A percentile compares a stretch with the other conserved stretches of the same genome.
Evolutionary conservation across 257 asterid species (phyloP).

Genomic region (Nicotiana obtusifolia): DNA sequence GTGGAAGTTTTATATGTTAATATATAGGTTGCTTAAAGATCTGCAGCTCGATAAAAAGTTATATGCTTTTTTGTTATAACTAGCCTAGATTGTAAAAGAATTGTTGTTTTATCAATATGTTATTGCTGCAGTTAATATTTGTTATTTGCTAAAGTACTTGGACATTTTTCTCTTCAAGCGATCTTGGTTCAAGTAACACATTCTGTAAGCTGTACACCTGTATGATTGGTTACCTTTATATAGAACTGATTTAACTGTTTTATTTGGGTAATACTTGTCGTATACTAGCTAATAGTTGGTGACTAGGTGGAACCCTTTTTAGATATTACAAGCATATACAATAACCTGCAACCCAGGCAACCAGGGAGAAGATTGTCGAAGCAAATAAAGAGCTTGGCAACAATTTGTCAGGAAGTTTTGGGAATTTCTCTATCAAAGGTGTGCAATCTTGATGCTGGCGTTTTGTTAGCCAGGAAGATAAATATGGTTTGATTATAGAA

Average conservation of each 20-base stretch:
- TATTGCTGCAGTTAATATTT: not conserved
- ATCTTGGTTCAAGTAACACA: not conserved
- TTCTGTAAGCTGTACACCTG: not conserved
- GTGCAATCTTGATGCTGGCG: not conserved
- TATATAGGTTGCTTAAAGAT: not conserved
- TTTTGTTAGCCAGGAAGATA: not conserved
- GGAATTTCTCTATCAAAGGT: slow-evolving; percentile 85
- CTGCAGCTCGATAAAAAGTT: not conserved
- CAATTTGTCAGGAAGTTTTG: slow-evolving; percentile 69
- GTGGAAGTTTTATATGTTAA: no score
- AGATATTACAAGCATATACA: slow-evolving; percentile 60
- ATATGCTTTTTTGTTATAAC: not conserved
- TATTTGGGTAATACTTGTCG: not conserved
- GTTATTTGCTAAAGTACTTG: not conserved
- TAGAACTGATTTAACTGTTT: not conserved
- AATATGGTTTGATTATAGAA: not conserved
- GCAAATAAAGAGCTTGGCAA: slow-evolving; percentile 77
- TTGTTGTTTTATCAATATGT: not conserved
- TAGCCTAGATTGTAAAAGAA: not conserved
- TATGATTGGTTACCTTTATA: not conserved
- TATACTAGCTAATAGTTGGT: slow-evolving; percentile 14
- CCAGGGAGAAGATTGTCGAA: slow-evolving; percentile 46
- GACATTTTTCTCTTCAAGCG: not conserved
- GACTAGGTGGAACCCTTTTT: slow-evolving; percentile 81
- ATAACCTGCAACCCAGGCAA: slow-evolving; percentile 52